These are phyloP conservation scores for Ceriops decandra DNA, from an alignment of 345 rosid species.

Conservation along the genomic window DNA sequence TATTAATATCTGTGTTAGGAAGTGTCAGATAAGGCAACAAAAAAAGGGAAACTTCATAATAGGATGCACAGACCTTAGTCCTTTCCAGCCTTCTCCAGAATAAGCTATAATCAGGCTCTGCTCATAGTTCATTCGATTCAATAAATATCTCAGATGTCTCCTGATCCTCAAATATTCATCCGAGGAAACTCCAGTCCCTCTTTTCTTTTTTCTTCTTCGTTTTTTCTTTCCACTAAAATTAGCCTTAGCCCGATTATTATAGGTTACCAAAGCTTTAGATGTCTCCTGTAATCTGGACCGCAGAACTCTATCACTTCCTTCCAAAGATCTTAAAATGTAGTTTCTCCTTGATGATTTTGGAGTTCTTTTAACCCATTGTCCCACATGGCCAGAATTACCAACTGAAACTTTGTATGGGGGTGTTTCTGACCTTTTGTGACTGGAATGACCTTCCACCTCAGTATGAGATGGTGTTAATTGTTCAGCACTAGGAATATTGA, in stretches of 20 bases:
- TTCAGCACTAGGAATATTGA: slow-evolving; percentile 16
- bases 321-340: slow-evolving; percentile 29
- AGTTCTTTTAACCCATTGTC: slow-evolving; percentile 26
- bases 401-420: slow-evolving; percentile 8
- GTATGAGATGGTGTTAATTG: slow-evolving; percentile 14
- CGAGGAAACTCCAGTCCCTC: slow-evolving; percentile 20
- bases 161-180: slow-evolving; percentile 77
- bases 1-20: too few relatives aligned
- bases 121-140: slow-evolving; percentile 70
- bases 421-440: slow-evolving; percentile 6
- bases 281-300: slow-evolving; percentile 41
- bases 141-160: slow-evolving; percentile 62
- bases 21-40: too few relatives aligned
- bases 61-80: slow-evolving; percentile 60
- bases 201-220: slow-evolving; percentile 28
- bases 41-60: too few relatives aligned
- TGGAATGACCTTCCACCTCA: slow-evolving; percentile 4
- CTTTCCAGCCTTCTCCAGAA: slow-evolving; percentile 98
- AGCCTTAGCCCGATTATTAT: slow-evolving; percentile 27
- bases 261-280: slow-evolving; percentile 37
- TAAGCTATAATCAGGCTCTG: slow-evolving; percentile 81
- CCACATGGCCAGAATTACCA: slow-evolving; percentile 15
- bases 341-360: slow-evolving; percentile 36
- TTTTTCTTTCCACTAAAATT: slow-evolving; percentile 31
- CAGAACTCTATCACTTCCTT: slow-evolving; percentile 44